Conservation (phyloP, 441 rosid genomes). For the Arabidopsis lyrata region DNA sequence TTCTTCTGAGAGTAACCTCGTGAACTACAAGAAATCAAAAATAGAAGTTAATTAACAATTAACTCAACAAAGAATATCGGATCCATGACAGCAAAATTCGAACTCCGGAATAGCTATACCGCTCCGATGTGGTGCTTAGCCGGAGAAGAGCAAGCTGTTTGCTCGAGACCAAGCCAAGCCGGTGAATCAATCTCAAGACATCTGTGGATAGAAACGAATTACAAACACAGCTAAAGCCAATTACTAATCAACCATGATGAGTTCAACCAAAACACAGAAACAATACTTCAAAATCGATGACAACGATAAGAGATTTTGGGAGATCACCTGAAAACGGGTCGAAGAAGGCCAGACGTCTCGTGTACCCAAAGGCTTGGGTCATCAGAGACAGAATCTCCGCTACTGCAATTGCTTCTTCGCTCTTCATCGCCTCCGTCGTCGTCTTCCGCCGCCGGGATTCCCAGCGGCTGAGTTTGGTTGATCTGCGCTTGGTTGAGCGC, state of each 20-base stretch:
- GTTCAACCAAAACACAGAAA: not conserved
- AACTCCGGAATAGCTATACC: conserved; percentile 50
- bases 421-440: conserved; percentile 43
- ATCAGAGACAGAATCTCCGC: conserved; percentile 67
- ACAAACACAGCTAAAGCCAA: not conserved
- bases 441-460: conserved; percentile 49
- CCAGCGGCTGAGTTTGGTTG: conserved; percentile 49
- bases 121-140: conserved; percentile 85
- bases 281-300: not conserved
- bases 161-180: conserved; percentile 85
- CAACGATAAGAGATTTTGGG: not conserved
- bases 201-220: conserved; percentile 46
- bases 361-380: conserved; percentile 81
- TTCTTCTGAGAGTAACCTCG: conserved; percentile 82
- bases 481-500: conserved; percentile 47
- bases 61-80: conserved; percentile 3
- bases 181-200: conserved; percentile 66
- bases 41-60: not conserved
- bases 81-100: not conserved
- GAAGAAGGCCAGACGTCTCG: conserved; percentile 71
- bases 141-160: conserved; percentile 81
- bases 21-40: conserved; percentile 52
- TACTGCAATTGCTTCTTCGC: conserved; percentile 48
- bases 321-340: conserved; percentile 78
- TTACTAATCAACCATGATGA: too few relatives aligned